phyloP scores from a whole-genome alignment of 2,329 filamentous ascomycete genomes.

The Fusarium sp. region DNA sequence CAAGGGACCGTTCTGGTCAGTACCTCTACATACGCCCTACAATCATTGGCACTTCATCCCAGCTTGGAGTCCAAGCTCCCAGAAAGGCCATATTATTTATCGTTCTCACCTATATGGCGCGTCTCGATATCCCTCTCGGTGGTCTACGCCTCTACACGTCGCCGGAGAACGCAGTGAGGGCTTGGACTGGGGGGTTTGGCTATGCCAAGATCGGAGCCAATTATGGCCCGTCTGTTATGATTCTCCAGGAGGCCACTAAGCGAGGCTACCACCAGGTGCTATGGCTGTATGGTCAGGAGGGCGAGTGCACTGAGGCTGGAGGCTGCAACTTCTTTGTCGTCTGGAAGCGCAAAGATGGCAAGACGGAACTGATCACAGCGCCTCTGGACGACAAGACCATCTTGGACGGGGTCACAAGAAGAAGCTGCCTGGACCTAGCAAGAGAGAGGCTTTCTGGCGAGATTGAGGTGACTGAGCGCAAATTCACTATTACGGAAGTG shows the following conservation, averaged over 20 bases:
- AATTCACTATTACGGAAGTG: constrained; percentile 10
- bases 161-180: constrained; percentile 7
- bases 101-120: too few species aligned
- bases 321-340: constrained; percentile 76
- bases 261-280: constrained; percentile 73
- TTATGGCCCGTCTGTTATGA: constrained; percentile 72
- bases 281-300: constrained; percentile 73
- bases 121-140: too few species aligned
- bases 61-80: not conserved
- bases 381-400: not conserved
- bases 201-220: constrained; percentile 76
- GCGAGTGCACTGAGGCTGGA: constrained; percentile 73
- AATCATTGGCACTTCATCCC: not conserved
- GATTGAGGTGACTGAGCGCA: not conserved
- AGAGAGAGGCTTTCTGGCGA: not conserved
- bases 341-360: constrained; percentile 54
- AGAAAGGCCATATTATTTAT: too few species aligned
- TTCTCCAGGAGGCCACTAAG: constrained; percentile 68
- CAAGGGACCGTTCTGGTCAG: not conserved
- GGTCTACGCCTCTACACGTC: too few species aligned
- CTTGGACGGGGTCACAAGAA: constrained; percentile 6
- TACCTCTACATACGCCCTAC: not conserved
- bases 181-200: constrained; percentile 71
- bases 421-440: not conserved
- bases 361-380: constrained; percentile 3